Conservation (phyloP, 2,329 filamentous ascomycete species). For the Aureobasidium leucospermi region DNA sequence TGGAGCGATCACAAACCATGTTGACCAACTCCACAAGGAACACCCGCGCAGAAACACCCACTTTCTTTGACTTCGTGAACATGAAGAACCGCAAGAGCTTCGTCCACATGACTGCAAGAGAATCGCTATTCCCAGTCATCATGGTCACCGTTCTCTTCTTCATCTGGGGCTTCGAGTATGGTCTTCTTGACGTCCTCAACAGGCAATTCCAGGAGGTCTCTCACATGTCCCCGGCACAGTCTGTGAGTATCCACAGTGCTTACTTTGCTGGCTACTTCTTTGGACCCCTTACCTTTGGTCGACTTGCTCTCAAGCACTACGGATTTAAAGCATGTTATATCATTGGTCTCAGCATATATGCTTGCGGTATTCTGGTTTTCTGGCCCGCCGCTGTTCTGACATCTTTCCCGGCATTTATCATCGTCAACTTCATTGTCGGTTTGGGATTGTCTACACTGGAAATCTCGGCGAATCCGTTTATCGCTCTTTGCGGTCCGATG, state of each 20-base stretch:
- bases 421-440: constrained; percentile 58
- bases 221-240: constrained; percentile 54
- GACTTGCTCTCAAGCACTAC: constrained; percentile 48
- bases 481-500: constrained; percentile 53
- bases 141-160: constrained; percentile 78
- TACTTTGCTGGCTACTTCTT: constrained; percentile 68
- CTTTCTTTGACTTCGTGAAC: constrained; percentile 72
- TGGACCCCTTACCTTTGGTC: constrained; percentile 61
- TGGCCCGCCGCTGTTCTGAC: constrained; percentile 58
- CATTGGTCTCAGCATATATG: constrained; percentile 54
- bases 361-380: constrained; percentile 54
- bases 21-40: constrained; percentile 32
- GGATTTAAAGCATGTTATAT: constrained; percentile 58
- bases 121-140: constrained; percentile 64
- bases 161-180: constrained; percentile 86
- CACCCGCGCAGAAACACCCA: constrained; percentile 31
- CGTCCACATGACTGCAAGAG: constrained; percentile 53
- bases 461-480: constrained; percentile 55
- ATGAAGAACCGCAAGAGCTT: constrained; percentile 63
- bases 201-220: constrained; percentile 58
- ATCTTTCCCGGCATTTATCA: constrained; percentile 52
- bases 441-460: constrained; percentile 54
- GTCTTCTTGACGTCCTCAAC: constrained; percentile 76
- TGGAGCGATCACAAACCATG: constrained; percentile 27
- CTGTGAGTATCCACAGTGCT: constrained; percentile 58